Conservation (phyloP, 176 grass and related monocot genomes). For the Phyllostachys edulis region DNA sequence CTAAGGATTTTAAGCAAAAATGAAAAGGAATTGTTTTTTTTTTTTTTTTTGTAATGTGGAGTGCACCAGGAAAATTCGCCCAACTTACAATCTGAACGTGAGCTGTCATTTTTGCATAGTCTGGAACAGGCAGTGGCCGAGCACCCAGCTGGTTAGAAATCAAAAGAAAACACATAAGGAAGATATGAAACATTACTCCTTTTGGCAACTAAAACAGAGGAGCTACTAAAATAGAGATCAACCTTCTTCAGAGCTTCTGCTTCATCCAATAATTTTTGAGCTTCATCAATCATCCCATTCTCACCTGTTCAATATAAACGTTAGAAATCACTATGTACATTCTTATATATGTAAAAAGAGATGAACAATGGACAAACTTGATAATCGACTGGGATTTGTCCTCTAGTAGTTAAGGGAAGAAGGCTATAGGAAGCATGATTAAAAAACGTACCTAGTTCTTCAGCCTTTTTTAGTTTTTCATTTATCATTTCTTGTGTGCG, state of each 20-base stretch:
- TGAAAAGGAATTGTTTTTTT: slow-evolving; percentile 5
- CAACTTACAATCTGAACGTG: slow-evolving; percentile 88
- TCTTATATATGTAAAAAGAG: not conserved
- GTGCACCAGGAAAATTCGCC: not conserved
- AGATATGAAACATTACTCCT: not conserved
- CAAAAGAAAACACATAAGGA: slow-evolving; percentile 18
- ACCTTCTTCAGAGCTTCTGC: slow-evolving; percentile 98
- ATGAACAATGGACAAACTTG: not conserved
- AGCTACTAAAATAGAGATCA: slow-evolving; percentile 18
- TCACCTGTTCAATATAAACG: slow-evolving; percentile 62
- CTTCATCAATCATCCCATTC: slow-evolving; percentile 87
- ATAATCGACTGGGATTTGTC: not conserved
- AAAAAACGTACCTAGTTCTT: slow-evolving; percentile 78
- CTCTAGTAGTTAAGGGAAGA: slow-evolving; percentile 19
- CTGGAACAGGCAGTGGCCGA: slow-evolving; percentile 54
- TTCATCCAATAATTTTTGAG: slow-evolving; percentile 90
- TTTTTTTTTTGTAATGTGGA: slow-evolving; percentile 12
- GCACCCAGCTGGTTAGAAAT: slow-evolving; percentile 55
- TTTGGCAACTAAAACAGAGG: slow-evolving; percentile 16
- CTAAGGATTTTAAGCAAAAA: not conserved
- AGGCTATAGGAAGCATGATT: not conserved
- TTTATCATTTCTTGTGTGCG: slow-evolving; percentile 92
- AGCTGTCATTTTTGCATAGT: slow-evolving; percentile 71
- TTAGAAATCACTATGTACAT: slow-evolving; percentile 10
- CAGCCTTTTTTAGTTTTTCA: slow-evolving; percentile 90